These are phyloP conservation scores for Coniochaeta sp. DNA, from an alignment of 2,329 filamentous ascomycete species.

Conservation along the genomic window DNA sequence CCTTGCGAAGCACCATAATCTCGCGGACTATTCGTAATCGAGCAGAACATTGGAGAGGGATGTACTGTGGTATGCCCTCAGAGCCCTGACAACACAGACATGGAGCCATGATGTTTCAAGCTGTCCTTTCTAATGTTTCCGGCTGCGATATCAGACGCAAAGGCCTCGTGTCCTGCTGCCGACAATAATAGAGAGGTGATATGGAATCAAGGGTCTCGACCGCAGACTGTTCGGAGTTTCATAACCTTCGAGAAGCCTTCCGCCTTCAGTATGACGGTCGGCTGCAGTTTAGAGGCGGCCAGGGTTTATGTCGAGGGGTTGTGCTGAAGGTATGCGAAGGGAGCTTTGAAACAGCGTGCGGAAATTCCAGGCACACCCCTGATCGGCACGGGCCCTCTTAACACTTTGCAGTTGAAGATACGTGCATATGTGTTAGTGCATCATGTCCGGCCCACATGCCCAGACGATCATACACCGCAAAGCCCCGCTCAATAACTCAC, in stretches of 20 bases:
- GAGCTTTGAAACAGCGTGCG: conserved; percentile 1
- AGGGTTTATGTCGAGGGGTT: not conserved
- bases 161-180: not conserved
- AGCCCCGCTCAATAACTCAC: conserved; percentile 1
- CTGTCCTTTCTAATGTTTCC: not conserved
- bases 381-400: not conserved
- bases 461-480: not conserved
- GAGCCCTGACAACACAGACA: not conserved
- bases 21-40: not conserved
- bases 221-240: not conserved
- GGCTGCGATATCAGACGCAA: not conserved
- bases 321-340: not conserved
- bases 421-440: not conserved
- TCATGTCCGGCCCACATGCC: not conserved
- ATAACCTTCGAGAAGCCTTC: not conserved
- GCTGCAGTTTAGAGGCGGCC: not conserved
- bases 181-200: not conserved
- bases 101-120: not conserved
- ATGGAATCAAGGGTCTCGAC: not conserved
- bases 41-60: not conserved
- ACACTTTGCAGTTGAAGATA: not conserved
- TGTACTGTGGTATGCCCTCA: not conserved
- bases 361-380: not conserved
- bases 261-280: not conserved
- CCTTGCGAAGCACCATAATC: not conserved